phyloP scores from a whole-genome alignment of 2,329 filamentous ascomycete genomes.

The Didymella sp. region DNA sequence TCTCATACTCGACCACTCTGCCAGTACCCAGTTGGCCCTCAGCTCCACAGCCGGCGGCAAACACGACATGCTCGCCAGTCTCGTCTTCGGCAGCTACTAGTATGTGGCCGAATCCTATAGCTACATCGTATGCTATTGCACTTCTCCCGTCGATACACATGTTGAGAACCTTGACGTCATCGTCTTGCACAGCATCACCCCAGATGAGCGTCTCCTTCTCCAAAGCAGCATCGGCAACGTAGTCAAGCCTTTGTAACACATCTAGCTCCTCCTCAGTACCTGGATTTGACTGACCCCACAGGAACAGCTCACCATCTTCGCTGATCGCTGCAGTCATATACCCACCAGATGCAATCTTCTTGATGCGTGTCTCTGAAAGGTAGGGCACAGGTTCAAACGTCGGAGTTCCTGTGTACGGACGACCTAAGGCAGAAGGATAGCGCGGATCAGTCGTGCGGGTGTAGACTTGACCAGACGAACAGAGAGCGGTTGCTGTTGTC shows the following conservation, averaged over 20 bases:
- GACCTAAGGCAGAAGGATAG: constrained; percentile 35
- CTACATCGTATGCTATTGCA: constrained; percentile 33
- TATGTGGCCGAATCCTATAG: constrained; percentile 39
- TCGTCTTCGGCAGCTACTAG: constrained; percentile 31
- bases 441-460: constrained; percentile 35
- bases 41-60: constrained; percentile 35
- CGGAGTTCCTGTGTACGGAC: constrained; percentile 14
- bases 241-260: constrained; percentile 21
- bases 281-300: constrained; percentile 45
- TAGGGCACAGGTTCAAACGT: constrained; percentile 32
- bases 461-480: constrained; percentile 24
- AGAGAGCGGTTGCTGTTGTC: constrained; percentile 34
- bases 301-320: constrained; percentile 41
- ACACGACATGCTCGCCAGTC: constrained; percentile 23
- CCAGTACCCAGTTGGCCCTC: constrained; percentile 36
- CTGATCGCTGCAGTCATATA: constrained; percentile 43
- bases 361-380: constrained; percentile 33
- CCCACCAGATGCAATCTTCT: constrained; percentile 39
- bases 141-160: constrained; percentile 30
- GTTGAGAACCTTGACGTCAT: constrained; percentile 36
- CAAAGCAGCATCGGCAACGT: neutral
- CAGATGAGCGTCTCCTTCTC: constrained; percentile 1
- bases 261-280: constrained; percentile 26
- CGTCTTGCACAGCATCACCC: constrained; percentile 31
- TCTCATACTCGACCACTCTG: constrained; percentile 17